Base-by-base conservation (phyloP, 306 rosid genomes). In the Hippophae tibetana region DNA sequence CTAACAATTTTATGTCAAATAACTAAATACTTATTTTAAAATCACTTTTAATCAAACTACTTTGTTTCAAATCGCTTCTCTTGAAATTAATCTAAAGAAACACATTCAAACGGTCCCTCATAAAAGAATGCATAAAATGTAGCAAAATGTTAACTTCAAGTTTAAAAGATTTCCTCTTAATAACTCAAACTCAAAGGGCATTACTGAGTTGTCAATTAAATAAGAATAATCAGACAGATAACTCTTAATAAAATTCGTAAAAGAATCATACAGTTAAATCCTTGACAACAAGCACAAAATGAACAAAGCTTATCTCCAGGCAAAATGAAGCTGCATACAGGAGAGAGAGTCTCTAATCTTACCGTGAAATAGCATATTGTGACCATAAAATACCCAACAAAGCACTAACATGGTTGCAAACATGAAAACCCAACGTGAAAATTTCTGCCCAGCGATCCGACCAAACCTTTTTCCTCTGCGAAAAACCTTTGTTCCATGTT, bases 391-490 rank as follows among this genome's bases (percentile, higher is more conserved):
- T n/a, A 80, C 64, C 64, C 79, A 70, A 66, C 58, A 78, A 42
- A 90, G 53, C 0, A 86, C 63, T 61, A 87, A 65, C 26, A 80
- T 47, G 42, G 85, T 72, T 10, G 73, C 60, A 14, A 87, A 66
- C 65, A 75, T 25, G 13, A 90, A 72, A 27, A 67, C 41, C 81
- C 81, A 81, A 47, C 74, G 67, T 13, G 71, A 68, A 59, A 87
- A 72, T 68, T 76, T 80, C 38, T 56, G 83, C 13, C 74, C 79
- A 8, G 79, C 63, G 62, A 83, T 53, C 69, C 97, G 85, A 42
- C 84, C 81, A 66, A 86, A 51, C 78, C 80, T 79, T 68, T 81
- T 83, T 70, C 89, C 78, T 57, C 86, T 84, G 9, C 94, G 97
- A 47, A 63, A 69, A 69, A 64, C 62, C 65, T 81, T 79, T 61